Conservation (phyloP, 495 filamentous ascomycete genomes). For the Penicillium pulvis region DNA sequence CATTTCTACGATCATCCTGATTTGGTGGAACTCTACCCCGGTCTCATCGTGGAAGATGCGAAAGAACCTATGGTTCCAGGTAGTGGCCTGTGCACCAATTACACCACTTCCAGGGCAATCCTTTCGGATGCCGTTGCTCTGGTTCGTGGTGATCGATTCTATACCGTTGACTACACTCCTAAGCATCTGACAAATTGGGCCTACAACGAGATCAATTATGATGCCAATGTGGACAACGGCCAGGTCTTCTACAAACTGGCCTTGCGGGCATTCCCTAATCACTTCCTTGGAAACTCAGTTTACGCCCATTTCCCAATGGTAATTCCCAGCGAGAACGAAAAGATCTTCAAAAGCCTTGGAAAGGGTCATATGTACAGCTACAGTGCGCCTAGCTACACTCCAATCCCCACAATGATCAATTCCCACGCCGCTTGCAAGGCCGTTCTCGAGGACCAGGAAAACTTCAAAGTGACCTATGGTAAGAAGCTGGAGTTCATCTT, state of each 20-base stretch:
- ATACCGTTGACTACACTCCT: slow-evolving; percentile 75
- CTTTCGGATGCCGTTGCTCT: slow-evolving; percentile 83
- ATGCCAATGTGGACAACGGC: slow-evolving; percentile 54
- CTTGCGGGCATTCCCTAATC: slow-evolving; percentile 60
- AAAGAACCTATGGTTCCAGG: slow-evolving; percentile 75
- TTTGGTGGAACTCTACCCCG: slow-evolving; percentile 80
- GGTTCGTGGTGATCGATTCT: slow-evolving; percentile 87
- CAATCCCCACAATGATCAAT: slow-evolving; percentile 43
- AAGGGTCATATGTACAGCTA: slow-evolving; percentile 53
- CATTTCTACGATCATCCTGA: slow-evolving; percentile 80
- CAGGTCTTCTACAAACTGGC: slow-evolving; percentile 64
- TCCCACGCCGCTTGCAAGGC: slow-evolving; percentile 51
- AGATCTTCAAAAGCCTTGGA: slow-evolving; percentile 50
- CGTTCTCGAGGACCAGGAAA: slow-evolving; percentile 50
- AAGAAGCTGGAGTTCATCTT: slow-evolving; percentile 54
- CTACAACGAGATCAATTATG: slow-evolving; percentile 51
- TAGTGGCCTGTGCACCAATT: slow-evolving; percentile 79
- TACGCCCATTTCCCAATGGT: slow-evolving; percentile 64
- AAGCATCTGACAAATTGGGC: slow-evolving; percentile 84
- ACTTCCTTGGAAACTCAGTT: slow-evolving; percentile 57
- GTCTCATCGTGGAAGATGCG: slow-evolving; percentile 77
- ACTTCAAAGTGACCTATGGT: slow-evolving; percentile 60
- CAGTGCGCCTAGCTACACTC: slow-evolving; percentile 41
- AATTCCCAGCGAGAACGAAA: slow-evolving; percentile 54
- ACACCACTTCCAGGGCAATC: slow-evolving; percentile 80